Evolutionary conservation across 2,329 filamentous ascomycete genomes (phyloP).

Genomic region (Penicillium sp.): DNA sequence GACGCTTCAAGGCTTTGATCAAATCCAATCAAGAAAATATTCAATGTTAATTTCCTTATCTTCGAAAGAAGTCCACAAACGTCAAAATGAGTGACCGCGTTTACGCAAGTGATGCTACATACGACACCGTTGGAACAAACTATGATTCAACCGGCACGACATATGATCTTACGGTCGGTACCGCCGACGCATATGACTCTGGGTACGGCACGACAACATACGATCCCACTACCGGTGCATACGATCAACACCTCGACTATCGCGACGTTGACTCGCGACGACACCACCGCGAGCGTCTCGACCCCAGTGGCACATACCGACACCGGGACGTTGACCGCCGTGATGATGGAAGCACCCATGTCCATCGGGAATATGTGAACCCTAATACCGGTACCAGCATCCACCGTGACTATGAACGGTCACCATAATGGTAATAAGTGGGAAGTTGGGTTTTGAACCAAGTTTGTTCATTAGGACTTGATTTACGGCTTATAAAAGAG

Average conservation of each 20-base stretch:
- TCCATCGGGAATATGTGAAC: conserved; percentile 35
- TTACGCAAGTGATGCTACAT: conserved; percentile 22
- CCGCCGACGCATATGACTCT: conserved; percentile 22
- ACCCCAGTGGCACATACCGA: conserved; percentile 31
- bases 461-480: conserved; percentile 12
- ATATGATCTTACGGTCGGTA: conserved; percentile 14
- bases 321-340: conserved; percentile 34
- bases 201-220: conserved; percentile 29
- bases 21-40: neutral
- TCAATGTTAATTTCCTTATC: neutral
- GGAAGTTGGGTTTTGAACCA: conserved; percentile 6
- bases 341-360: conserved; percentile 30
- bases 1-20: neutral
- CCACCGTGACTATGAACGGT: conserved; percentile 33
- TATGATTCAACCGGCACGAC: conserved; percentile 15
- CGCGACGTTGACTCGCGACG: conserved; percentile 24
- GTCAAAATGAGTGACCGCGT: conserved; percentile 19
- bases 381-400: conserved; percentile 36
- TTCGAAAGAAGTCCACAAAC: neutral
- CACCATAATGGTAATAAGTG: neutral
- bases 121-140: conserved; percentile 23
- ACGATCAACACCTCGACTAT: conserved; percentile 38
- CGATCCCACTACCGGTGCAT: conserved; percentile 28
- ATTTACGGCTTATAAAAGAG: neutral
- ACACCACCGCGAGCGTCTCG: conserved; percentile 34